Evolutionary conservation across 2,329 filamentous ascomycete genomes (phyloP).

Genomic region (Cladophialophora psammophila): DNA sequence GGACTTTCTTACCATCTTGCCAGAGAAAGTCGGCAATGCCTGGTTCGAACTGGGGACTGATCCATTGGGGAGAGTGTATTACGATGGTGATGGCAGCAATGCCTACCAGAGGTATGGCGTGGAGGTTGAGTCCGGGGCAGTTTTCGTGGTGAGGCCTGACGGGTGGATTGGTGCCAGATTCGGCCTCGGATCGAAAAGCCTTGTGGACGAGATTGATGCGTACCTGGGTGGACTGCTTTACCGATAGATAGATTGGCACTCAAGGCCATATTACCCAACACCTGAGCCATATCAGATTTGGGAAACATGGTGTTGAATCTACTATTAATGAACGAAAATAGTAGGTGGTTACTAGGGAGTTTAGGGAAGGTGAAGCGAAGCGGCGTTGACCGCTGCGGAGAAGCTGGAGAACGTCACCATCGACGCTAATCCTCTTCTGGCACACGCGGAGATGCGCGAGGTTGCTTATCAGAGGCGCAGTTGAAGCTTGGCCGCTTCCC

Average conservation of each 20-base stretch:
- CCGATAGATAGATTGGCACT: constrained; percentile 9
- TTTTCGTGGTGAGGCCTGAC: constrained; percentile 37
- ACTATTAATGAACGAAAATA: too few relatives aligned
- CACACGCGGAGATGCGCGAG: not conserved
- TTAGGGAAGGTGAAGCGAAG: too few relatives aligned
- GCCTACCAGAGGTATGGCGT: constrained; percentile 46
- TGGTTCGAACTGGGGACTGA: constrained; percentile 47
- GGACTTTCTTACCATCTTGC: constrained; percentile 42
- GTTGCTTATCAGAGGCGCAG: not conserved
- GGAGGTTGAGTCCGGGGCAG: constrained; percentile 30
- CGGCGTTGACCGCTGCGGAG: constrained; percentile 3
- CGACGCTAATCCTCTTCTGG: not conserved
- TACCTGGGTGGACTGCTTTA: constrained; percentile 34
- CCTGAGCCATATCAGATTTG: too few relatives aligned
- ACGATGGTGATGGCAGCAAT: constrained; percentile 43
- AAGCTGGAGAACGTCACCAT: not conserved
- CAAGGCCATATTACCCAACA: too few relatives aligned
- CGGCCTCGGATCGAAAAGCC: constrained; percentile 19
- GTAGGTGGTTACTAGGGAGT: too few relatives aligned
- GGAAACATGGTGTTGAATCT: too few relatives aligned
- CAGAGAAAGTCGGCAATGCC: constrained; percentile 45
- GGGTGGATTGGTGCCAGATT: constrained; percentile 38
- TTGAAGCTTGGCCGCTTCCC: not conserved
- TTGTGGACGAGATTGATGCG: constrained; percentile 27
- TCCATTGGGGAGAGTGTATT: constrained; percentile 48